A percentile compares a stretch with the other conserved stretches of the same genome.
Evolutionary conservation across 257 asterid genomes (phyloP).

Genomic region (Solanum paucissectum): DNA sequence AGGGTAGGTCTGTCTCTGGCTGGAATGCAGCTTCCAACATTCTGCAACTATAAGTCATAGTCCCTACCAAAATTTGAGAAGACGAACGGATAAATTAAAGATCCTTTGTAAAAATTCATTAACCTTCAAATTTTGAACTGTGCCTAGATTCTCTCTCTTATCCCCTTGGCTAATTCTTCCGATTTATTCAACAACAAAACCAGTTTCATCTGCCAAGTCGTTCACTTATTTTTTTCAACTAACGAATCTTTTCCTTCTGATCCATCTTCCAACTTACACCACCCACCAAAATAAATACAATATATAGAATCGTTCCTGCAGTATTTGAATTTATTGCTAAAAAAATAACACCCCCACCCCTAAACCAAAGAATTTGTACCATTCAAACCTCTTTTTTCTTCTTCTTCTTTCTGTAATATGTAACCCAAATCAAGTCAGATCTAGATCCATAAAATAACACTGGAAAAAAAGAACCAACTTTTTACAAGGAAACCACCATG

Average conservation of each 20-base stretch:
- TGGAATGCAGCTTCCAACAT: neutral
- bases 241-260: neutral
- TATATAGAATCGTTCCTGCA: neutral
- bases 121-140: neutral
- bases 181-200: neutral
- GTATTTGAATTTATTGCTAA: neutral
- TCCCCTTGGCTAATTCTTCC: neutral
- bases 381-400: neutral
- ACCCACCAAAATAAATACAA: neutral
- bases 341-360: neutral
- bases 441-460: neutral
- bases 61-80: neutral
- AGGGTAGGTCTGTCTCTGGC: neutral
- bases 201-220: neutral
- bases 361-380: neutral
- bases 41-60: neutral
- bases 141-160: neutral
- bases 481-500: neutral
- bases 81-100: fast-evolving
- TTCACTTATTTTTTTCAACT: neutral
- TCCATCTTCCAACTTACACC: neutral
- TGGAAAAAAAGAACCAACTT: neutral
- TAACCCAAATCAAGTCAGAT: neutral
- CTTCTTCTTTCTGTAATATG: neutral
- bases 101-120: fast-evolving